Conservation (phyloP, 345 rosid species). For the Toxicodendron radicans region DNA sequence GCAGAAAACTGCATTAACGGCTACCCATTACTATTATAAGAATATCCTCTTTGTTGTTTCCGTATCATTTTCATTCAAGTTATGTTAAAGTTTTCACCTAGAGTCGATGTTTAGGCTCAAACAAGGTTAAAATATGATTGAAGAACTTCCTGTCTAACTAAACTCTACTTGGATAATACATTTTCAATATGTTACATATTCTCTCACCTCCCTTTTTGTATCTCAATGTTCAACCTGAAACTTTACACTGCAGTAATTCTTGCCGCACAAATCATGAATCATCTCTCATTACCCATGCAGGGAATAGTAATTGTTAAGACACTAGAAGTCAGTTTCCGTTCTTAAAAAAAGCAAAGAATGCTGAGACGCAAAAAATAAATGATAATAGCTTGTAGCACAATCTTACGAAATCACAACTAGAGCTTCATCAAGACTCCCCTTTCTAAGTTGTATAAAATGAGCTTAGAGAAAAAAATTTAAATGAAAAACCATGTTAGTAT, state of each 20-base stretch:
- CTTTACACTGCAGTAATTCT: neutral
- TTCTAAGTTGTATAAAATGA: slow-evolving; percentile 11
- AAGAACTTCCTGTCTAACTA: no score
- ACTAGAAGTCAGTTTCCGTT: slow-evolving; percentile 14
- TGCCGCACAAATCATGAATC: slow-evolving; percentile 29
- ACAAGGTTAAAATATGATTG: neutral
- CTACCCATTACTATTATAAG: neutral
- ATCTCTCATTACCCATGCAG: slow-evolving; percentile 27
- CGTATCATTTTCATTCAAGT: no score
- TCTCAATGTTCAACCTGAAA: neutral
- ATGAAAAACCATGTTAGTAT: slow-evolving; percentile 24
- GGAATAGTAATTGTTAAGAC: slow-evolving; percentile 25
- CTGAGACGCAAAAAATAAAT: neutral
- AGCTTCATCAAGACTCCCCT: slow-evolving; percentile 16
- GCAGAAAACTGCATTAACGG: slow-evolving; percentile 24
- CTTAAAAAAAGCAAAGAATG: slow-evolving; percentile 30
- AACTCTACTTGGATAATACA: neutral
- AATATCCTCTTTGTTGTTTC: neutral
- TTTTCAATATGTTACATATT: neutral
- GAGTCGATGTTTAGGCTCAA: neutral
- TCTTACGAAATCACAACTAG: slow-evolving; percentile 11
- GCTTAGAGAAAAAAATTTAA: slow-evolving; percentile 10
- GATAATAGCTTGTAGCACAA: slow-evolving; percentile 7
- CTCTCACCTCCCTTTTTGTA: neutral
- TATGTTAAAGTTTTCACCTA: no score